These are phyloP conservation scores for Cruciata laevipes DNA, from an alignment of 257 asterid genomes.

Conservation along the genomic window DNA sequence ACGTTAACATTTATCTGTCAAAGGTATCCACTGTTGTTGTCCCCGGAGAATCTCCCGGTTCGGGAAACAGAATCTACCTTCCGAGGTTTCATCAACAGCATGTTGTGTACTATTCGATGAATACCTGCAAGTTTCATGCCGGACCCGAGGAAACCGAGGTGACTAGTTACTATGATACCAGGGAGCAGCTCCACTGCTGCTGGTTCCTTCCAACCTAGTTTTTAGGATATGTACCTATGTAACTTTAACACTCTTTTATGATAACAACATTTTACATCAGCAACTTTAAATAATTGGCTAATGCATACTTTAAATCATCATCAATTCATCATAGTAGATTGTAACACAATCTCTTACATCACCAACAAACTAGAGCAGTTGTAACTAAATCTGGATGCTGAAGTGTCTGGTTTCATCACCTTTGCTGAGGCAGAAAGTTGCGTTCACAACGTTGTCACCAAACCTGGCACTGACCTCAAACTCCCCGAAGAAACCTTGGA, in stretches of 20 bases:
- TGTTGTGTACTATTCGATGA: background rate
- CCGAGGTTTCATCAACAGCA: background rate
- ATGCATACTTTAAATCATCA: too few species aligned
- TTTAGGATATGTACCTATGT: too few species aligned
- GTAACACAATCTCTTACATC: background rate
- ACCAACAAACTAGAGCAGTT: background rate
- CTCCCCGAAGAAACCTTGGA: constrained; percentile 48
- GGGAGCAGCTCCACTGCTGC: background rate
- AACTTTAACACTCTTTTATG: too few species aligned
- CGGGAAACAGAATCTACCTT: background rate
- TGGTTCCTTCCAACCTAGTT: background rate
- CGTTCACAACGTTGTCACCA: constrained; percentile 14
- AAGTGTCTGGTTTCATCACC: constrained; percentile 38
- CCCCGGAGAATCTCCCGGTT: background rate
- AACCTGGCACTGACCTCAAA: constrained; percentile 26
- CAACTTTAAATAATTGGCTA: too few species aligned
- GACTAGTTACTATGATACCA: background rate
- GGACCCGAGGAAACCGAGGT: background rate
- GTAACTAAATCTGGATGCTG: constrained; percentile 24
- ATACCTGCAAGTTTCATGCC: too few species aligned
- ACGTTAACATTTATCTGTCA: background rate
- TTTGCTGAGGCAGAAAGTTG: constrained; percentile 35
- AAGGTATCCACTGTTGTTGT: background rate
- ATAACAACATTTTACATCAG: too few species aligned
- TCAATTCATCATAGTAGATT: too few species aligned